Evolutionary conservation across 495 filamentous ascomycete species (phyloP).

Genomic region (Neurospora hispaniola): DNA sequence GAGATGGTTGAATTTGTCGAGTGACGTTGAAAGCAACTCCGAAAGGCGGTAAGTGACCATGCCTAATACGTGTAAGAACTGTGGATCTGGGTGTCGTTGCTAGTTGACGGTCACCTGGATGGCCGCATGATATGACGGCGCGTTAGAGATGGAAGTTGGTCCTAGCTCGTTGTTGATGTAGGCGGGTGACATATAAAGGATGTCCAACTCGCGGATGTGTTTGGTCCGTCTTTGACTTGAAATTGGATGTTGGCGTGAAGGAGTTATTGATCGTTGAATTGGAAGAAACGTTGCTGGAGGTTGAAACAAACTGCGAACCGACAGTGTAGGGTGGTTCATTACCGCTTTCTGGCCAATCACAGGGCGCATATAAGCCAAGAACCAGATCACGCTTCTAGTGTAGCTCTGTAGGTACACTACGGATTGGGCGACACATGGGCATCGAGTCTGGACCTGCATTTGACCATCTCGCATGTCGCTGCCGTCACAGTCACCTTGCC

Average conservation of each 20-base stretch:
- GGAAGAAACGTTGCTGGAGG: neutral
- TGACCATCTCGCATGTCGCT: neutral
- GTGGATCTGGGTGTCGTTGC: neutral
- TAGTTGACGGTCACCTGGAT: neutral
- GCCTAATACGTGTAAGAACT: neutral
- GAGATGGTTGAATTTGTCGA: neutral
- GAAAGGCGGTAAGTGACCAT: neutral
- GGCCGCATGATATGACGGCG: neutral
- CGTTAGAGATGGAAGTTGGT: neutral
- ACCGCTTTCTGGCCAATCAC: neutral
- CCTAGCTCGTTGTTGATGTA: neutral
- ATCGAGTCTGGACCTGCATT: conserved; percentile 1
- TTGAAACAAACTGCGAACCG: neutral
- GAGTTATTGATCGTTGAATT: neutral
- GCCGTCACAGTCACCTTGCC: neutral
- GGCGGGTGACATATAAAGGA: neutral
- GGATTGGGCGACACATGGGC: neutral
- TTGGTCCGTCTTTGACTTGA: neutral
- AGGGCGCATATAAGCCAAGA: neutral
- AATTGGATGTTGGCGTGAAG: neutral
- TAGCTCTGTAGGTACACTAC: neutral
- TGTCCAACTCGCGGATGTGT: neutral
- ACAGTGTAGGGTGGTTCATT: neutral
- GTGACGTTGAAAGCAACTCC: neutral
- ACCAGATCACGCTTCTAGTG: neutral